Conservation (phyloP, 352 stramenopile genomes). For the Phytopythium boreale region DNA sequence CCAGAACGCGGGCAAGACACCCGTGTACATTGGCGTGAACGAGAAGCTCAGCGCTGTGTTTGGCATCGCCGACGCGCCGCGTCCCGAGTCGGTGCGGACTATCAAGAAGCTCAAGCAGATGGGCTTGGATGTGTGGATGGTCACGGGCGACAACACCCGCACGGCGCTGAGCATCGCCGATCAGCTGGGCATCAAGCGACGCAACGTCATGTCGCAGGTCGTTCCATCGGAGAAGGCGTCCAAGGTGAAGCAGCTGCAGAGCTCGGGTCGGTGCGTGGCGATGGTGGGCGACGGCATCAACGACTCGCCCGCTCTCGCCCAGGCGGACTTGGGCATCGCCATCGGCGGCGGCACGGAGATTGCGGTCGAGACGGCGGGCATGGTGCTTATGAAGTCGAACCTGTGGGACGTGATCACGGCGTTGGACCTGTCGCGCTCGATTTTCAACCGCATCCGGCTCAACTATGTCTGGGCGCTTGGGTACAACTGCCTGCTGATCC, state of each 20-base stretch:
- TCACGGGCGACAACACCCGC: constrained; percentile 98
- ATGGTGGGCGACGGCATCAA: constrained; percentile 99
- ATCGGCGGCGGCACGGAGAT: constrained; percentile 96
- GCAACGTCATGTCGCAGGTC: constrained; percentile 94
- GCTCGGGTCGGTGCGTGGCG: constrained; percentile 82
- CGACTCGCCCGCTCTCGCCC: constrained; percentile 96
- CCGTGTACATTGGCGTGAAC: constrained; percentile 93
- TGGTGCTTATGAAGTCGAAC: constrained; percentile 90
- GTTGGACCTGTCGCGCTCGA: constrained; percentile 94
- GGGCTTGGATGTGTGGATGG: constrained; percentile 96
- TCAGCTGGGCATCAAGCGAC: constrained; percentile 91
- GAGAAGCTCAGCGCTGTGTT: constrained; percentile 74
- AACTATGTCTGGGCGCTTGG: constrained; percentile 98
- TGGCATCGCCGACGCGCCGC: constrained; percentile 83
- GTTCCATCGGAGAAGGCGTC: constrained; percentile 95
- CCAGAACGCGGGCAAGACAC: constrained; percentile 92
- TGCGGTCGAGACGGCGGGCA: constrained; percentile 96
- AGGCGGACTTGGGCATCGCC: constrained; percentile 97
- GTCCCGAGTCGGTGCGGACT: constrained; percentile 89
- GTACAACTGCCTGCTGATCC: constrained; percentile 98
- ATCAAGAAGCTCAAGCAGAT: constrained; percentile 90
- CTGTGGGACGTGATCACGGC: constrained; percentile 95
- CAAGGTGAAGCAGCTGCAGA: constrained; percentile 92
- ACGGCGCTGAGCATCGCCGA: constrained; percentile 94
- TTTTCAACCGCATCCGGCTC: constrained; percentile 95